Conservation (phyloP, 1,284 basidiomycete species). For the Pisolithus thermaeus region DNA sequence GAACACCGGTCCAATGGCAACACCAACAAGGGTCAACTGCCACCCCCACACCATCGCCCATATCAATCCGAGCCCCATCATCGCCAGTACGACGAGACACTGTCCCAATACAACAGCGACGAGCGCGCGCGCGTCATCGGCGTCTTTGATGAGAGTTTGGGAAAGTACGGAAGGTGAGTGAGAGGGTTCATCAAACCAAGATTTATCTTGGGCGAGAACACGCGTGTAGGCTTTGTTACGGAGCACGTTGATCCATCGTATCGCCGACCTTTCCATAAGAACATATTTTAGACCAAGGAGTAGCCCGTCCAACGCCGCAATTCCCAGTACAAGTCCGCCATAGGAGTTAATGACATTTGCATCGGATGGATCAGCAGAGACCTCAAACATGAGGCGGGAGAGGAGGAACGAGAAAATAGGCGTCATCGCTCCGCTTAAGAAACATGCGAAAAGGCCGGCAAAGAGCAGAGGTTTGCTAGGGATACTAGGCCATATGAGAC, state of each 20-base stretch:
- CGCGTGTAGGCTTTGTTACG: conserved; percentile 55
- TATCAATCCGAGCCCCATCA: conserved; percentile 78
- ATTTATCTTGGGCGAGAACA: conserved; percentile 79
- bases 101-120: conserved; percentile 75
- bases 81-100: conserved; percentile 65
- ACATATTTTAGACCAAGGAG: conserved; percentile 71
- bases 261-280: conserved; percentile 69
- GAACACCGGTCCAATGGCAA: conserved; percentile 86
- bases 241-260: conserved; percentile 71
- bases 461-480: conserved; percentile 69
- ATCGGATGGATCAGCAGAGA: conserved; percentile 64
- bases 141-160: conserved; percentile 84
- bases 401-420: conserved; percentile 91
- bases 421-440: conserved; percentile 77
- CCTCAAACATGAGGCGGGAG: conserved; percentile 74
- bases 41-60: conserved; percentile 90
- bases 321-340: conserved; percentile 62
- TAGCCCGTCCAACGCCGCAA: conserved; percentile 74
- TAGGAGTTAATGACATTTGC: conserved; percentile 64
- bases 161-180: conserved; percentile 67
- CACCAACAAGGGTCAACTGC: conserved; percentile 89
- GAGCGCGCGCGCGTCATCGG: conserved; percentile 81
- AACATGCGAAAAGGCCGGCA: conserved; percentile 60
- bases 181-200: conserved; percentile 78
- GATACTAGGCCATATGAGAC: conserved; percentile 64